Evolutionary conservation across 1,284 basidiomycete species (phyloP), one percentile per base, ranked within the genome.

Genomic region (Kwoniella shivajii): DNA sequence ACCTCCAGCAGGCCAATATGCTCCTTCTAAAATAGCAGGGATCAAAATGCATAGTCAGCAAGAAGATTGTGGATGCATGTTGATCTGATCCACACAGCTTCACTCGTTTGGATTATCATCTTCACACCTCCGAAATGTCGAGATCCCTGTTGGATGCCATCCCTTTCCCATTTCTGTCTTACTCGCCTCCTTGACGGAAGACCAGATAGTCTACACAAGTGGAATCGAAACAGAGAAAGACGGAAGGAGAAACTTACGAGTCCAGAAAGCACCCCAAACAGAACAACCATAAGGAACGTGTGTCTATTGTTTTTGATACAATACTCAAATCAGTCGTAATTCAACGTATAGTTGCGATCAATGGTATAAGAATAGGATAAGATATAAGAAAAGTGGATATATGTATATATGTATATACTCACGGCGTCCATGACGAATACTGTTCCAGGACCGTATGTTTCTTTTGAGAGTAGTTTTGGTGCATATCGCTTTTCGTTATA

Each of bases 401-500:
- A 18, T 20, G 10, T 13, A 24, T n/a, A n/a, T n/a, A n/a, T 36
- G 22, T 31, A 14, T 13, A 27, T 13, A 49, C 48, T 50, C 36
- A 50, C 48, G 80, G 83, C 78, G 67, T 88, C 86, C 50, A 86
- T 79, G 13, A 88, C 79, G 80, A 83, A 88, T 13, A 90, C 75
- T 59, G 84, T 86, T 7, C 87, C 88, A 6, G 87, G 78, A 0
- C 78, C 79, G 71, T 81, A 88, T 39, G 78, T 73, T 57, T 85
- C 83, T 51, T 84, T 82, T n/a, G 82, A 81, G 18, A 84, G 74
- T 54, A 90, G 84, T 42, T 86, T 83, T 20, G 90, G 83, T 0
- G 86, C 84, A 64, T 88, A 85, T 58, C 88, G 83, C 68, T 89
- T 89, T 50, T 86, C 71, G 63, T 85, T 84, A 65, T 80, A 86